A percentile compares a stretch with the other conserved stretches of the same genome.
phyloP scores from a whole-genome alignment of 129 eudicot species.

The Tanacetum coccineum region DNA sequence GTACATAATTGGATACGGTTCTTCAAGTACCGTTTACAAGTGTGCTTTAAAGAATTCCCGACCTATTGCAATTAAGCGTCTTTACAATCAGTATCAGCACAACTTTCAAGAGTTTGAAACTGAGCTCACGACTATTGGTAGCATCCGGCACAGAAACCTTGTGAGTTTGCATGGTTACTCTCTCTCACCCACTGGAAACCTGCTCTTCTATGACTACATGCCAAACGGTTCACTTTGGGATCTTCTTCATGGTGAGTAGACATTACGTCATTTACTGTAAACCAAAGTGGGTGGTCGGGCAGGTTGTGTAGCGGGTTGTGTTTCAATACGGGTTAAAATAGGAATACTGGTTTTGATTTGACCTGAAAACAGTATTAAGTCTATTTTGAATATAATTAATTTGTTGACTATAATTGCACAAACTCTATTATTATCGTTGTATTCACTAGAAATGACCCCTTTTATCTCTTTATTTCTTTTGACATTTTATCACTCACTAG shows the following conservation, averaged over 20 bases:
- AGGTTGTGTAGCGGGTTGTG: neutral
- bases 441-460: too few relatives aligned
- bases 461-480: too few relatives aligned
- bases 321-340: neutral
- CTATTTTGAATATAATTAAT: too few relatives aligned
- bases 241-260: constrained; percentile 79
- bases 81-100: constrained; percentile 61
- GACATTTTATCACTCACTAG: too few relatives aligned
- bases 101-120: constrained; percentile 71
- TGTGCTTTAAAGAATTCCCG: constrained; percentile 72
- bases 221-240: constrained; percentile 95
- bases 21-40: constrained; percentile 92
- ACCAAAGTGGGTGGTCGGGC: neutral
- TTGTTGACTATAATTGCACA: too few relatives aligned
- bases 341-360: too few relatives aligned
- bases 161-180: constrained; percentile 90
- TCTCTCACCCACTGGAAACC: constrained; percentile 69
- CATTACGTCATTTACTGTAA: neutral
- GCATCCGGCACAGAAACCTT: constrained; percentile 79
- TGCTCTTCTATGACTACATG: constrained; percentile 89
- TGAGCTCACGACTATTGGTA: constrained; percentile 72
- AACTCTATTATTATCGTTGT: too few relatives aligned
- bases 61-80: constrained; percentile 83
- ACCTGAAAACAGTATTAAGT: too few relatives aligned
- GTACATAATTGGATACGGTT: constrained; percentile 79